These are phyloP conservation scores for Mortierella sp. DNA, from an alignment of 371 early-diverging fungal species.

Conservation along the genomic window DNA sequence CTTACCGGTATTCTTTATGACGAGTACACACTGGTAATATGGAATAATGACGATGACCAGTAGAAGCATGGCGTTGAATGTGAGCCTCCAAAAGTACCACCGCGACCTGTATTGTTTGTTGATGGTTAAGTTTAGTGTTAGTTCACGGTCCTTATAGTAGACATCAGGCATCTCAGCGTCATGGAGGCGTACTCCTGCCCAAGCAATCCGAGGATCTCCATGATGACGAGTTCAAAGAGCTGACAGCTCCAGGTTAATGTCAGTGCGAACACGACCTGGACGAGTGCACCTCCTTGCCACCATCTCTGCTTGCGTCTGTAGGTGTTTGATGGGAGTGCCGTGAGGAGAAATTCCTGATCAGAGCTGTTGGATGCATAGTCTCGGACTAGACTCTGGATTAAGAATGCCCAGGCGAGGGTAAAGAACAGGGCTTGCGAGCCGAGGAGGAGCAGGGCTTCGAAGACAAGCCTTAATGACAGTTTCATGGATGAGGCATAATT, in stretches of 20 bases:
- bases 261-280: conserved; percentile 78
- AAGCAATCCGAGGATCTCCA: conserved; percentile 81
- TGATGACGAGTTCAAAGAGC: conserved; percentile 84
- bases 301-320: conserved; percentile 43
- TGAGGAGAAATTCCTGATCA: conserved; percentile 48
- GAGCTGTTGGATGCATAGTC: conserved; percentile 63
- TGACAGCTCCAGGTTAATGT: conserved; percentile 83
- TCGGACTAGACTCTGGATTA: conserved; percentile 61
- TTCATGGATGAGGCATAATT: conserved; percentile 18
- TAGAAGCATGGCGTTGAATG: conserved; percentile 70
- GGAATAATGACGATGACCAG: conserved; percentile 81
- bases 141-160: too few relatives aligned
- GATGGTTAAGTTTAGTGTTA: not conserved
- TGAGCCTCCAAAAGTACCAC: conserved; percentile 82
- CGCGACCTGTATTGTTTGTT: conserved; percentile 62
- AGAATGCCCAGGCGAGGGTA: conserved; percentile 65
- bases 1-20: conserved; percentile 61
- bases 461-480: conserved; percentile 42
- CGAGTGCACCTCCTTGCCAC: conserved; percentile 58
- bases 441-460: conserved; percentile 56
- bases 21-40: conserved; percentile 76
- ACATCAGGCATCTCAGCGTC: too few relatives aligned
- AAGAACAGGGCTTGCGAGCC: conserved; percentile 63
- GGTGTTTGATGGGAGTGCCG: conserved; percentile 34
- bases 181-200: conserved; percentile 68